phyloP scores from a whole-genome alignment of 257 asterid genomes.

The Lycium ferocissimum region DNA sequence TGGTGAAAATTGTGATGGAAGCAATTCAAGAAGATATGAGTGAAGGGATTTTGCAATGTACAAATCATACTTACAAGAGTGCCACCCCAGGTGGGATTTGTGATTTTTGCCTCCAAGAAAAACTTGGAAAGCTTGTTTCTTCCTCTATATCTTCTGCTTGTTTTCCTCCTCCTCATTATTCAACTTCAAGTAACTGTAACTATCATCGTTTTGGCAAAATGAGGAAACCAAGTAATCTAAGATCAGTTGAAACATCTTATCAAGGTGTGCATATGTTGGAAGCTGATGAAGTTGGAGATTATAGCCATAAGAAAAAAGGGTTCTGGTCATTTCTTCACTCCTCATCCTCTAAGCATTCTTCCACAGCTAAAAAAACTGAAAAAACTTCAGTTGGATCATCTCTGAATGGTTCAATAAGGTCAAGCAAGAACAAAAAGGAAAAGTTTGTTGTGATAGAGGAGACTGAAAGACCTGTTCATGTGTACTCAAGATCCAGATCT shows the following conservation, averaged over 20 bases:
- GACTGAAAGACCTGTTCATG: conserved; percentile 53
- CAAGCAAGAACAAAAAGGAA: too few relatives aligned
- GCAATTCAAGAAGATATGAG: conserved; percentile 90
- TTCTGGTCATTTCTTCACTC: conserved; percentile 86
- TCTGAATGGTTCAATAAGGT: conserved; percentile 22
- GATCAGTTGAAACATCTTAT: too few relatives aligned
- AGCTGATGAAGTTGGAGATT: conserved; percentile 44
- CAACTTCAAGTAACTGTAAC: conserved; percentile 57
- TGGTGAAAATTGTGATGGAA: conserved; percentile 68
- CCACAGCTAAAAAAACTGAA: conserved; percentile 48
- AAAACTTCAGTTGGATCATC: conserved; percentile 46
- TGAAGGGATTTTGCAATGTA: conserved; percentile 63
- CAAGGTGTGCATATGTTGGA: too few relatives aligned
- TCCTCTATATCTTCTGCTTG: conserved; percentile 54
- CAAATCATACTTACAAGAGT: conserved; percentile 79
- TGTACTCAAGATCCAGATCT: conserved; percentile 81
- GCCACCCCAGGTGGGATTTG: conserved; percentile 91
- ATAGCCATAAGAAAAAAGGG: conserved; percentile 53
- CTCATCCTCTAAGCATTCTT: conserved; percentile 34
- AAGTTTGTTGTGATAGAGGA: conserved; percentile 36
- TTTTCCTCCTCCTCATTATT: conserved; percentile 74
- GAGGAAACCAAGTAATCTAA: conserved; percentile 21
- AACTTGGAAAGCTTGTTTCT: conserved; percentile 93
- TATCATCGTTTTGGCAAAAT: conserved; percentile 22
- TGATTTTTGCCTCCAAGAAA: conserved; percentile 91